Percentiles rank a stretch among this genome's conserved stretches.
Conservation (phyloP, 805 yeast genomes). For the Cyberlindnera veronae region DNA sequence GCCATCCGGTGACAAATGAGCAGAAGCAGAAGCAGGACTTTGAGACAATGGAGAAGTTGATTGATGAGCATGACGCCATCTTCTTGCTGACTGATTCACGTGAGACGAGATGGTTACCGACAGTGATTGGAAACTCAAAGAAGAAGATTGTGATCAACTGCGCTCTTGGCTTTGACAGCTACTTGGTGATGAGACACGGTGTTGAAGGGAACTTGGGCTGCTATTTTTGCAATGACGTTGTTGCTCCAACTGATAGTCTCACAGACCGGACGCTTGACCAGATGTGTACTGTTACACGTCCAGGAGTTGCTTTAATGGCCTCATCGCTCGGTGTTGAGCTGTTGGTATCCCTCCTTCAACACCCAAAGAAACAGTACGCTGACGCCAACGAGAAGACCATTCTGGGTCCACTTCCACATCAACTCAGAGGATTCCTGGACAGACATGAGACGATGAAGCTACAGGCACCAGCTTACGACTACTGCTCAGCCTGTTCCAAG, state of each 20-base stretch:
- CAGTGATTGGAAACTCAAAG: conserved; percentile 66
- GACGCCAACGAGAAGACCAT: conserved; percentile 30
- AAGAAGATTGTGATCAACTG: conserved; percentile 81
- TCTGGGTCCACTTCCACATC: conserved; percentile 82
- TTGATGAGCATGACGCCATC: conserved; percentile 68
- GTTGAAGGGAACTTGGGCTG: conserved; percentile 59
- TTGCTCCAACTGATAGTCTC: conserved; percentile 89
- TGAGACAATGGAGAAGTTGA: conserved; percentile 47
- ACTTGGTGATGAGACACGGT: conserved; percentile 93
- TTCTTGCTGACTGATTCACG: conserved; percentile 90
- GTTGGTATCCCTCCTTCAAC: conserved; percentile 69
- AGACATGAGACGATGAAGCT: conserved; percentile 61
- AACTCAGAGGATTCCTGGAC: conserved; percentile 80
- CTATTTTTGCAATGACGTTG: conserved; percentile 93
- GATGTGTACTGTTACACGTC: conserved; percentile 98
- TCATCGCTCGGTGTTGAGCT: conserved; percentile 85
- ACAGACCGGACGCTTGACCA: conserved; percentile 89
- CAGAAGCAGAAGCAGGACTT: conserved; percentile 47
- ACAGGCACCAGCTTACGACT: conserved; percentile 65
- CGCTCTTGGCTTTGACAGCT: conserved; percentile 93
- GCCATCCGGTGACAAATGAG: conserved; percentile 74
- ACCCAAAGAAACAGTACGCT: conserved; percentile 43
- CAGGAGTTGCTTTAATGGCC: conserved; percentile 91
- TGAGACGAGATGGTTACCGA: conserved; percentile 97
- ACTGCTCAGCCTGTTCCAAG: conserved; percentile 85